Conservation (phyloP, 75 land plant species). For the Pinus tabuliformis region DNA sequence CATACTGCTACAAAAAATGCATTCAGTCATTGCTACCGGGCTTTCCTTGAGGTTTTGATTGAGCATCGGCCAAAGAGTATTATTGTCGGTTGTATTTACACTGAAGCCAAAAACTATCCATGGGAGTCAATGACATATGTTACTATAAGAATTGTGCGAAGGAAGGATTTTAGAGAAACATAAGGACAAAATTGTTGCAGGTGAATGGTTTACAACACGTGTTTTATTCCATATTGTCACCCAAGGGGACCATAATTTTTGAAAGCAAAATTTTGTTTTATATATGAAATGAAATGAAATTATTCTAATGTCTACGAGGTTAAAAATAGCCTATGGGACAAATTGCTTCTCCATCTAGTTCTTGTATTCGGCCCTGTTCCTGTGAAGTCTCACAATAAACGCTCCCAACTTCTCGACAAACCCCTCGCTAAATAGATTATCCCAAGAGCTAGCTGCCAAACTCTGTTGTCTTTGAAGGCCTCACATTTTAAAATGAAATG, state of each 20-base stretch:
- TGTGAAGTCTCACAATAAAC: no score
- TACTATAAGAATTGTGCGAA: constrained; percentile 91
- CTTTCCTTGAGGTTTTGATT: constrained; percentile 91
- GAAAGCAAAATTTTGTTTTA: constrained; percentile 22
- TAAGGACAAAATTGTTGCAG: constrained; percentile 85
- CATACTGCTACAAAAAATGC: constrained; percentile 99
- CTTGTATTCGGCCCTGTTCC: no score
- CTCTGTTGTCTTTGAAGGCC: no score
- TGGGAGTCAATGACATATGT: constrained; percentile 97
- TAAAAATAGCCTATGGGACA: no score
- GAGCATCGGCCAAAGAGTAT: constrained; percentile 88
- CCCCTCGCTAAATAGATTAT: no score
- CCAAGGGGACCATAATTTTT: constrained; percentile 79
- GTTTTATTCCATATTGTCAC: constrained; percentile 93
- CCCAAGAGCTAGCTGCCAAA: no score
- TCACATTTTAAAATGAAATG: no score
- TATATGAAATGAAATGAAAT: no score
- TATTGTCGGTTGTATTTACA: constrained; percentile 91
- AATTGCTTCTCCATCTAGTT: no score
- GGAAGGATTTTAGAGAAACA: constrained; percentile 95
- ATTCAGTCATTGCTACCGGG: constrained; percentile 93
- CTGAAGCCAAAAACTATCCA: constrained; percentile 93
- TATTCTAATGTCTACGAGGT: no score
- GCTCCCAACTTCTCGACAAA: no score
- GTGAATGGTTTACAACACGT: constrained; percentile 95